Base-by-base conservation (phyloP, 208 protist species). In the Crithidia sp. region DNA sequence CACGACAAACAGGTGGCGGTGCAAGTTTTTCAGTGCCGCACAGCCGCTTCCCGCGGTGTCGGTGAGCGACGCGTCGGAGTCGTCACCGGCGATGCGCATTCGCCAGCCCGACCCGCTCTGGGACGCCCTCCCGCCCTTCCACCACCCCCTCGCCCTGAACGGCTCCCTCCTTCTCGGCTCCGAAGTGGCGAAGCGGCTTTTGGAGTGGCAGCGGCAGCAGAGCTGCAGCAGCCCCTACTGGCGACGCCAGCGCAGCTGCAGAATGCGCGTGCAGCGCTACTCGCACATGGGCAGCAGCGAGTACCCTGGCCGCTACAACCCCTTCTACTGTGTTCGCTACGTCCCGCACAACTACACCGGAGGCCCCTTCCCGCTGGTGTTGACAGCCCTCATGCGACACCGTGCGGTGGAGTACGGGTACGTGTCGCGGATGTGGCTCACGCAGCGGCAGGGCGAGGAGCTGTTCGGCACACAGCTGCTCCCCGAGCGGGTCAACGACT, bases 391-490 rank as follows among this genome's bases (percentile, higher is more conserved):
- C 41, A 96, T 96, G 89, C 77, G 74, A 43, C 68, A 87, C 52
- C 83, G 86, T 14, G 89, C 87, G 0, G 89, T 87, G 47, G 67
- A 79, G 17, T 86, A 88, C 75, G 85, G 85, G 50, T 96, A 96
- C 58, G 82, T 92, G 44, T 96, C 92, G 8, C 85, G 87, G 28
- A 67, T 88, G 43, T 94, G 92, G 86, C 5, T 94, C 62, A 93
- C 92, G 19, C 41, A 58, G 37, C 50, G 62, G 39, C 83, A 94
- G 71, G 92, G 82, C 8, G 67, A 80, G 67, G 56, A 75, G 44
- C 70, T 76, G 49, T 85, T 88, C 63, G 77, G 81, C 39, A 80
- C 79, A 4, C 41, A 47, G 7, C 75, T 96, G 50, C 53, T 69
- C 36, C 68, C 77, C 3, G 77, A 83, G 49, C 74, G 73, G 14